Base-by-base conservation (phyloP, 768 basidiomycete genomes). In the Serendipita sp. region DNA sequence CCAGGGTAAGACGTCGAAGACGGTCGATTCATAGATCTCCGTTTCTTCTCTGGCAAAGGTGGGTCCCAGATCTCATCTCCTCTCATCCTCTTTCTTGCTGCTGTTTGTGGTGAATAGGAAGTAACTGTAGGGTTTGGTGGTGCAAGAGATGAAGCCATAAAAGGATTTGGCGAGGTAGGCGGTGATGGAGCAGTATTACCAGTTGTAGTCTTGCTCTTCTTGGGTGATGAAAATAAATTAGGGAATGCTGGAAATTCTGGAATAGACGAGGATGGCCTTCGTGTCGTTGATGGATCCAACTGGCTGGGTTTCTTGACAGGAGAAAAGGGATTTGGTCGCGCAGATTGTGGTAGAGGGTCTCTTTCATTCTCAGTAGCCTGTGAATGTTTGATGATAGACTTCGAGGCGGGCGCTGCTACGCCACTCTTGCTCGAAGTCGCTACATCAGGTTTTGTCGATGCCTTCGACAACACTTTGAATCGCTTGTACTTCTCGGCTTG, bases 401-500 rank as follows among this genome's bases (percentile, higher is more conserved):
- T 67, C 74, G 78, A 18, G 76, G 18, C 38, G 7, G 32, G 36
- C 44, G 35, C 45, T 46, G 52, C 23, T 62, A 54, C 10, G 18
- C 32, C 15, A 10, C 52, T 16, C 51, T 67, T 32, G 66, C 32
- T 77, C 48, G 77, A 76, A 30, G 71, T 68, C 70, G 72, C 62
- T n/a, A 34, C 56, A 32, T 60, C 36, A 35, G 10, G 13, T 10
- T 38, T 23, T 28, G 28, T 10, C n/a, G 74, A 68, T 30, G 73
- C 71, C 68, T 86, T 90, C 64, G 79, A 80, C 41, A 90, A 78
- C 66, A 80, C 83, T 78, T 90, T 91, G 78, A 91, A 89, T 35
- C 82, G 78, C 73, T 80, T 90, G 77, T 91, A 91, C 73, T 86
- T 89, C 68, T 82, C 80, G 66, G 86, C 89, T 91, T 71, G 11